These are phyloP conservation scores for Guyanaporus albipodus DNA, from an alignment of 768 basidiomycete species.

Conservation along the genomic window DNA sequence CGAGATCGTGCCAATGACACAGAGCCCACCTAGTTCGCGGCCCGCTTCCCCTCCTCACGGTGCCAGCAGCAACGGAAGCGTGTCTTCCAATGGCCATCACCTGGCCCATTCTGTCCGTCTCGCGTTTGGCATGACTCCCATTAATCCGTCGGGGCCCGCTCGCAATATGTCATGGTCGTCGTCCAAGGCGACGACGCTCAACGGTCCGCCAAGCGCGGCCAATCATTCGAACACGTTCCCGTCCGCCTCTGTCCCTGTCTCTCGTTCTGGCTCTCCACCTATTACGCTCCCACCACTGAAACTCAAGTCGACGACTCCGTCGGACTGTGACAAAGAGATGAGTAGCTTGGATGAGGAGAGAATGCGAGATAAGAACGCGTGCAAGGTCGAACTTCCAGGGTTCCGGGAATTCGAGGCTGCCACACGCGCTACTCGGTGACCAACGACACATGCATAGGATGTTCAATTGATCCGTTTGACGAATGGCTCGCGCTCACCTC, in stretches of 20 bases:
- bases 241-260: slow-evolving; percentile 43
- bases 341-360: slow-evolving; percentile 20
- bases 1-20: slow-evolving; percentile 30
- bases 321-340: slow-evolving; percentile 18
- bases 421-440: slow-evolving; percentile 20
- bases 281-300: slow-evolving; percentile 71
- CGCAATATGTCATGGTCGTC: slow-evolving; percentile 40
- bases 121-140: slow-evolving; percentile 92
- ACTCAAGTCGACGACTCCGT: slow-evolving; percentile 29
- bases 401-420: slow-evolving; percentile 66
- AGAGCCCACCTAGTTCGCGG: slow-evolving; percentile 53
- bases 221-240: slow-evolving; percentile 11
- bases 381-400: slow-evolving; percentile 52
- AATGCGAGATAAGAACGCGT: slow-evolving; percentile 14
- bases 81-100: slow-evolving; percentile 47
- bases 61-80: slow-evolving; percentile 21
- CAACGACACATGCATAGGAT: not conserved
- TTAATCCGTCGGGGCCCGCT: slow-evolving; percentile 38
- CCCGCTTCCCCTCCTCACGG: slow-evolving; percentile 56
- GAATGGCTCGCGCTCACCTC: not conserved
- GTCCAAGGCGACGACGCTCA: slow-evolving; percentile 14
- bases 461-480: not conserved
- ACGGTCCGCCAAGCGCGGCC: slow-evolving; percentile 8
- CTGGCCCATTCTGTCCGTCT: slow-evolving; percentile 81
- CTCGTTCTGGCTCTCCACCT: slow-evolving; percentile 64